Evolutionary conservation across 2,329 filamentous ascomycete genomes (phyloP).

Genomic region (Fusarium sp.): DNA sequence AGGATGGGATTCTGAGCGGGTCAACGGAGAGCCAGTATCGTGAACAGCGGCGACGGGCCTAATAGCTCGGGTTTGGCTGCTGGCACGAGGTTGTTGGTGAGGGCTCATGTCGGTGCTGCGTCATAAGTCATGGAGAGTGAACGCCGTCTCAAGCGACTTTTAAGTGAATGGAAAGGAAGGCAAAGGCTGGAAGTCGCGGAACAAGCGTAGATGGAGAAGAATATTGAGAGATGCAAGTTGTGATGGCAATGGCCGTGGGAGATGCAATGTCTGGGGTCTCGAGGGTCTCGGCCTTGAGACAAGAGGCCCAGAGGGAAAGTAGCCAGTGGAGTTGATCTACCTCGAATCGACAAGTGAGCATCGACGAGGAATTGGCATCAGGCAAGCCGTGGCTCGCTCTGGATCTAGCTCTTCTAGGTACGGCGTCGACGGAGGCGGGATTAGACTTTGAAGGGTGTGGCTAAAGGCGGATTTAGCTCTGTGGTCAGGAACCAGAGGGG

Average conservation of each 20-base stretch:
- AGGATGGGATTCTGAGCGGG: slow-evolving; percentile 24
- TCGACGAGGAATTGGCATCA: slow-evolving; percentile 36
- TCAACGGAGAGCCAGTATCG: slow-evolving; percentile 38
- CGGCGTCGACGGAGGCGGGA: slow-evolving; percentile 35
- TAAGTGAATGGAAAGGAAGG: background rate
- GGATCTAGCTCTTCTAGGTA: slow-evolving; percentile 38
- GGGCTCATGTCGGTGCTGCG: slow-evolving; percentile 49
- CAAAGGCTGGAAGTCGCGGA: background rate
- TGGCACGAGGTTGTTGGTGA: slow-evolving; percentile 46
- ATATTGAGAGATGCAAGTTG: slow-evolving; percentile 23
- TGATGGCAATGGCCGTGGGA: slow-evolving; percentile 12
- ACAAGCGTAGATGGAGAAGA: background rate
- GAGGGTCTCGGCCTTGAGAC: slow-evolving; percentile 29
- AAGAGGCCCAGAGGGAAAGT: slow-evolving; percentile 19
- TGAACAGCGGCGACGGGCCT: slow-evolving; percentile 38
- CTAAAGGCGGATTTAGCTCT: slow-evolving; percentile 16
- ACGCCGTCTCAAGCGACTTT: slow-evolving; percentile 22
- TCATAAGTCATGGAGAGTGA: slow-evolving; percentile 43
- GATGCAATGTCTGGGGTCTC: slow-evolving; percentile 19
- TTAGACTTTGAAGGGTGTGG: slow-evolving; percentile 38
- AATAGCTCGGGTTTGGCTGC: slow-evolving; percentile 47
- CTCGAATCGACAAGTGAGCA: slow-evolving; percentile 37
- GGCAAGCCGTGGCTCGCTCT: slow-evolving; percentile 33
- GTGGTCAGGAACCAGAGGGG: slow-evolving; percentile 23
- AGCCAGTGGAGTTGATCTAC: slow-evolving; percentile 31